Evolutionary conservation across 352 stramenopile genomes (phyloP).

Genomic region (Phytophthora fragariaefolia): DNA sequence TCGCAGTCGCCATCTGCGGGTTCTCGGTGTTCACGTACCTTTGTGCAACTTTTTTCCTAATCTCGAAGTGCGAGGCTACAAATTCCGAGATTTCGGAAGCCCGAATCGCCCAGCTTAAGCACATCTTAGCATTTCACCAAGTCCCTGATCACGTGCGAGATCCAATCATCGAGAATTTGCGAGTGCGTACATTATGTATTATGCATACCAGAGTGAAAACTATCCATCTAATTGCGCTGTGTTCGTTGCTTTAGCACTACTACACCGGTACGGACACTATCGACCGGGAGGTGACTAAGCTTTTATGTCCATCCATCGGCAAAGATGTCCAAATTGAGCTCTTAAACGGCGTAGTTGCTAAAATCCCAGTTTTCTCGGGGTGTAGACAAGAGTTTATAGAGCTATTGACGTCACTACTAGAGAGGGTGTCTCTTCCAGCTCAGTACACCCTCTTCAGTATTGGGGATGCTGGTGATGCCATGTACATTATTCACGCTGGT

Average conservation of each 20-base stretch:
- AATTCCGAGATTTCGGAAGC: conserved; percentile 54
- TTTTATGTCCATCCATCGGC: conserved; percentile 72
- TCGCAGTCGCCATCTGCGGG: conserved; percentile 53
- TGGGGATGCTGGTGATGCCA: conserved; percentile 64
- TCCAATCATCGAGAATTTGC: conserved; percentile 53
- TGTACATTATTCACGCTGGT: conserved; percentile 82
- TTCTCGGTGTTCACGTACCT: conserved; percentile 69
- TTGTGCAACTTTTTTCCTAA: conserved; percentile 69
- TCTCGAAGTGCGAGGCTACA: conserved; percentile 67
- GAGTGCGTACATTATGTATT: conserved; percentile 28
- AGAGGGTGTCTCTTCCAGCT: conserved; percentile 56
- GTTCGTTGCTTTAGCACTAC: conserved; percentile 40
- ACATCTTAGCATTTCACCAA: conserved; percentile 59
- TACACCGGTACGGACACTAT: conserved; percentile 69
- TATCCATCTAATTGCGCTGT: neutral
- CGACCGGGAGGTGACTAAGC: conserved; percentile 67
- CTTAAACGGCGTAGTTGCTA: conserved; percentile 48
- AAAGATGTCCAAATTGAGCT: conserved; percentile 83
- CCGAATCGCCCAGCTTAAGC: conserved; percentile 63
- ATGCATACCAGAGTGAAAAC: neutral
- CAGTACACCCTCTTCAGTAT: conserved; percentile 60
- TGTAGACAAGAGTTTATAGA: conserved; percentile 61
- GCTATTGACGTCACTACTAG: conserved; percentile 65
- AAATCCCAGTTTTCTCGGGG: conserved; percentile 62
- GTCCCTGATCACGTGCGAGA: conserved; percentile 45